phyloP scores from a whole-genome alignment of 164 flowering plant species.

The Stephania japonica region DNA sequence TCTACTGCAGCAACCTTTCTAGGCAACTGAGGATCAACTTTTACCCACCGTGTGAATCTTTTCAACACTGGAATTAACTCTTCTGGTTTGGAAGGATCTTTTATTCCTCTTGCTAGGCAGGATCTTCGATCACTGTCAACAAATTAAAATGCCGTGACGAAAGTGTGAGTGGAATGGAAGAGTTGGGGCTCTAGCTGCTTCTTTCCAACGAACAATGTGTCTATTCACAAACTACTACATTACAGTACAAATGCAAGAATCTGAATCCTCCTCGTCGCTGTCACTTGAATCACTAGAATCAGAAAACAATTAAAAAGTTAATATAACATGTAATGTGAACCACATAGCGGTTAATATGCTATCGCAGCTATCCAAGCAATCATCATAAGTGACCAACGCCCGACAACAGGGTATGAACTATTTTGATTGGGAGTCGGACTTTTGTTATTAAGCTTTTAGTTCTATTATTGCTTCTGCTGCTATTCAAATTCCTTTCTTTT shows the following conservation, averaged over 20 bases:
- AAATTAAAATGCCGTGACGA: background rate
- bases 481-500: too few relatives aligned
- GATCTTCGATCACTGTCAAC: background rate
- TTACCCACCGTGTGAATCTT: background rate
- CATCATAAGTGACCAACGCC: too few relatives aligned
- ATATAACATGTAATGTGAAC: background rate
- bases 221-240: conserved; percentile 37
- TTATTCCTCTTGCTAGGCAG: background rate
- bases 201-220: background rate
- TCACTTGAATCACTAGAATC: conserved; percentile 59
- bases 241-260: conserved; percentile 59
- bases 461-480: too few relatives aligned
- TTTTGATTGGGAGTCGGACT: too few relatives aligned
- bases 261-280: conserved; percentile 60
- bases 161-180: background rate
- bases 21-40: background rate
- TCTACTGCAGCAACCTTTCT: background rate
- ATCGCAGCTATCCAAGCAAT: background rate
- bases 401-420: too few relatives aligned
- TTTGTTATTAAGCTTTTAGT: too few relatives aligned
- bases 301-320: background rate
- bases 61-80: background rate
- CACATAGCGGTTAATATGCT: background rate
- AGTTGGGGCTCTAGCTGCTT: background rate
- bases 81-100: background rate